Conservation (phyloP, 176 grass and related monocot genomes). For the Cymbopogon citratus region DNA sequence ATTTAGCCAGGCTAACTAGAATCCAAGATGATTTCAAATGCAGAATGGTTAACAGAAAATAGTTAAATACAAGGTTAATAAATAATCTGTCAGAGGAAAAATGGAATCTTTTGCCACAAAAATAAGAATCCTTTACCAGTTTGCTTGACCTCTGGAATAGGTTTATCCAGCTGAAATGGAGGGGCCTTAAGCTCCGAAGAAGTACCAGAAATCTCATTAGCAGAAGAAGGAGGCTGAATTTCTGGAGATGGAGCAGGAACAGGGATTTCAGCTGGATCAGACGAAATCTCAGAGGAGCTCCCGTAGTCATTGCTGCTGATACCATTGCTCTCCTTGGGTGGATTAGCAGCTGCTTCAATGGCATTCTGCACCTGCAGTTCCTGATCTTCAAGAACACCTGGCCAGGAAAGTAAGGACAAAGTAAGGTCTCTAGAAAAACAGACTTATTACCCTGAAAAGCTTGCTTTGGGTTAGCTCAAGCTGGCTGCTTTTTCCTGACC, state of each 20-base stretch:
- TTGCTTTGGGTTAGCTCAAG: background rate
- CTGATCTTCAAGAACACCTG: conserved; percentile 38
- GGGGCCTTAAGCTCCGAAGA: background rate
- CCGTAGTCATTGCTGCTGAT: background rate
- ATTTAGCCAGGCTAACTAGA: background rate
- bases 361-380: conserved; percentile 27
- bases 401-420: background rate
- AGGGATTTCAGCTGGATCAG: background rate
- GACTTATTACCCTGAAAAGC: background rate
- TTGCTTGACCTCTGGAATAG: conserved; percentile 5
- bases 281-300: background rate
- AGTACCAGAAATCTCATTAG: conserved; percentile 1
- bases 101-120: background rate
- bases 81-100: background rate
- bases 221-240: background rate
- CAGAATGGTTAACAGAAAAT: background rate
- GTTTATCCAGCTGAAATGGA: background rate
- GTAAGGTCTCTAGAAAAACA: background rate
- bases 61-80: background rate
- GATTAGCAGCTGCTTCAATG: background rate
- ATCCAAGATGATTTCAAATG: background rate
- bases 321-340: conserved; percentile 1
- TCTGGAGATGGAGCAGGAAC: background rate
- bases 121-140: conserved; percentile 21
- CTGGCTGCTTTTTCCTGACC: background rate